Evolutionary conservation across 148 eudicot genomes (phyloP), one percentile per base, ranked within the genome.

Genomic region (Heliamphora exappendiculata): DNA sequence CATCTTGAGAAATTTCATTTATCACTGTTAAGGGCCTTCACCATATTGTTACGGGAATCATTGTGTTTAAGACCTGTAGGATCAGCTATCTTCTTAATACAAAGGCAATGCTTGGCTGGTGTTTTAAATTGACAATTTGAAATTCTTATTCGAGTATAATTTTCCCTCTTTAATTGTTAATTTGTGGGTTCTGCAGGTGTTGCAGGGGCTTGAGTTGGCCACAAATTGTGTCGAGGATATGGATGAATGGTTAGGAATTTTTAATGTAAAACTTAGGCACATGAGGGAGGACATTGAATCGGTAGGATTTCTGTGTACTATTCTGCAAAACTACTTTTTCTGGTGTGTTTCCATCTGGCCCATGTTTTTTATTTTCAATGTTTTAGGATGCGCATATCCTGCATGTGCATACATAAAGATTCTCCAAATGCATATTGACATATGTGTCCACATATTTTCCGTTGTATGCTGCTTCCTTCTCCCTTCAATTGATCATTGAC

Each of bases 261-360:
- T 94, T 68, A 94, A 94, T 84, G 84, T 92, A 70, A 94, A 94
- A 85, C 92, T 94, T 53, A 84, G 98, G 78, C 97, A 94, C 88
- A 94, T 94, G 98, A 86, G 98, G 80, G 97, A 94, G 79, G 98
- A 94, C 84, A 92, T 94, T 80, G 97, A 94, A 75, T 94, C 97
- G 88, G 98, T 94, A 87, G 58, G 42, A 74, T 59, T 75, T 72
- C 71, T 79, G 29, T 60, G 19, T 19, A 29, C 31, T 17, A 20
- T 39, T 17, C 49, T 42, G 39, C 4, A 14, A 78, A 37, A 59
- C 29, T 22, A 36, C 16, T 74, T 37, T 67, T 73, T 67, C 53
- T 79, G 58, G 73, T 65, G 57, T 19, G 64, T 64, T 79, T 22
- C 37, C 28, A 33, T 42, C 29, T n/a, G 22, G 44, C 44, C 36